These are phyloP conservation scores for Colletotrichum orbiculare DNA, from an alignment of 2,329 filamentous ascomycete genomes.

Conservation along the genomic window DNA sequence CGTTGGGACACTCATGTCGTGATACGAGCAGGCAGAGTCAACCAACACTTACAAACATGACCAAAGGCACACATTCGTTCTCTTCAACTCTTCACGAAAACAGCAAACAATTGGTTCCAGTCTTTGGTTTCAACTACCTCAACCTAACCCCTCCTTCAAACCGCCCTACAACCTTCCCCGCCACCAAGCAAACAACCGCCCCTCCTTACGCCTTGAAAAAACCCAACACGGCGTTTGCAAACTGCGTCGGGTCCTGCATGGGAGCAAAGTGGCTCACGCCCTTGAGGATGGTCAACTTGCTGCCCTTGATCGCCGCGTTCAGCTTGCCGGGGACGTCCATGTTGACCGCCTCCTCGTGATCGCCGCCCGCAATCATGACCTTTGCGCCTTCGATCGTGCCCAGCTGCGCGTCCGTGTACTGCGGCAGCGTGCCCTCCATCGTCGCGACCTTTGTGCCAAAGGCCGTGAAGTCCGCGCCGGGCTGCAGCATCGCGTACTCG, in stretches of 20 bases:
- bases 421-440: constrained; percentile 50
- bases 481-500: constrained; percentile 51
- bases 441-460: constrained; percentile 51
- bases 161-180: too few relatives aligned
- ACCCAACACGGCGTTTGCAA: constrained; percentile 44
- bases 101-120: too few relatives aligned
- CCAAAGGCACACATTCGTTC: too few relatives aligned
- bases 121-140: too few relatives aligned
- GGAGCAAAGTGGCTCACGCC: constrained; percentile 57
- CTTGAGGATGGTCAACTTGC: constrained; percentile 47
- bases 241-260: constrained; percentile 51
- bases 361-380: constrained; percentile 45
- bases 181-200: background rate
- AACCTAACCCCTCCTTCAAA: too few relatives aligned
- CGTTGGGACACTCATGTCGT: too few relatives aligned
- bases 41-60: too few relatives aligned
- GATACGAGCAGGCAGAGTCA: too few relatives aligned
- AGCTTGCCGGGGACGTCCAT: constrained; percentile 48
- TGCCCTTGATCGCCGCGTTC: constrained; percentile 49
- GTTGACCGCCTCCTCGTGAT: constrained; percentile 54
- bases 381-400: constrained; percentile 43
- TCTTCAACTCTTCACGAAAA: too few relatives aligned
- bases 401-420: constrained; percentile 44
- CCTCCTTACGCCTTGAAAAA: constrained; percentile 41
- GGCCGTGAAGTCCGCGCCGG: constrained; percentile 47